These are phyloP conservation scores for Luvunga scandens DNA, from an alignment of 345 rosid genomes.

Conservation along the genomic window DNA sequence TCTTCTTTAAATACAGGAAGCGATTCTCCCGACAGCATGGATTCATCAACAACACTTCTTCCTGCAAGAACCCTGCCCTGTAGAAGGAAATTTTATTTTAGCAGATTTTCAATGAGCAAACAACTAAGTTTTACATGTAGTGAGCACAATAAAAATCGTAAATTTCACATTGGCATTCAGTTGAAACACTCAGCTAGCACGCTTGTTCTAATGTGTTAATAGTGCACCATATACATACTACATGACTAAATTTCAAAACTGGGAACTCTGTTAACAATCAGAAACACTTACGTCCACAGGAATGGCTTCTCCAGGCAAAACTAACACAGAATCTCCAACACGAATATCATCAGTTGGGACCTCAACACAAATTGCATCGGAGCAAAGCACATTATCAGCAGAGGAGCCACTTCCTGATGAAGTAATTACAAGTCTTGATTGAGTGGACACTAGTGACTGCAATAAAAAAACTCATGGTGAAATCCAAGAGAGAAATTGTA, in stretches of 20 bases:
- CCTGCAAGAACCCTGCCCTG: constrained; percentile 91
- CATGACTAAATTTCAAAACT: neutral
- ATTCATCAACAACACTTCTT: constrained; percentile 95
- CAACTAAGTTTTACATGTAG: neutral
- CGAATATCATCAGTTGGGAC: constrained; percentile 87
- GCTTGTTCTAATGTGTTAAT: neutral
- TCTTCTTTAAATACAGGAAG: constrained; percentile 84
- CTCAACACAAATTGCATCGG: constrained; percentile 78
- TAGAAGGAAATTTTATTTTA: constrained; percentile 14
- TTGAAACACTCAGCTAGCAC: neutral
- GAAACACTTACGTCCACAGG: constrained; percentile 80
- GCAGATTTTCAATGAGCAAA: constrained; percentile 11
- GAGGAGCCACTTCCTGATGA: constrained; percentile 59
- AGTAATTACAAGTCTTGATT: constrained; percentile 80
- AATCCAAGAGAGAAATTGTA: constrained; percentile 7
- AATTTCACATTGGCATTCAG: neutral
- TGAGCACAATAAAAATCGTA: neutral
- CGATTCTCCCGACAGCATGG: constrained; percentile 98
- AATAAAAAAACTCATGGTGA: constrained; percentile 26
- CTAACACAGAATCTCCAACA: constrained; percentile 80
- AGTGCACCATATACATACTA: neutral
- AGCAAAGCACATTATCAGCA: constrained; percentile 60
- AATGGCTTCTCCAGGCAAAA: constrained; percentile 93
- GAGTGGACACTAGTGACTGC: constrained; percentile 89
- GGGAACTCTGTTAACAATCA: constrained; percentile 12